phyloP scores from a whole-genome alignment of 1,284 basidiomycete genomes.

The Irpex sp. region DNA sequence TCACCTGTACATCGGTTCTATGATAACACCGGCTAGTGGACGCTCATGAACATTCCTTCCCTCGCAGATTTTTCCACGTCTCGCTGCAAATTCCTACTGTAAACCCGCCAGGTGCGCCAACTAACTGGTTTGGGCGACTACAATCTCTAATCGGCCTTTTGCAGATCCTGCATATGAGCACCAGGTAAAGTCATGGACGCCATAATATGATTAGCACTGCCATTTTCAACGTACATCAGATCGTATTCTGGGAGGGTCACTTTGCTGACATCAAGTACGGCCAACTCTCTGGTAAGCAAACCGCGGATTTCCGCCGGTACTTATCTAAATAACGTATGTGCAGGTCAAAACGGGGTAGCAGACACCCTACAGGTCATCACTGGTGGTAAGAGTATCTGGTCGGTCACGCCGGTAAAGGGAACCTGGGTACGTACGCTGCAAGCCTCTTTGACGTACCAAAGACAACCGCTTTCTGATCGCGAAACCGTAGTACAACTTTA shows the following conservation, averaged over 20 bases:
- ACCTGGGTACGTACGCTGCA: slow-evolving; percentile 18
- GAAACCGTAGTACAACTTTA: slow-evolving; percentile 21
- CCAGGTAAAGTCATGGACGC: slow-evolving; percentile 12
- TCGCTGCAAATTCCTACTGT: slow-evolving; percentile 24
- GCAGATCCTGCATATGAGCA: slow-evolving; percentile 23
- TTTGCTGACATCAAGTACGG: slow-evolving; percentile 26
- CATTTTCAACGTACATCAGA: slow-evolving; percentile 6
- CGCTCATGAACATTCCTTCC: neutral
- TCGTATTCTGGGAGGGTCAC: slow-evolving; percentile 21
- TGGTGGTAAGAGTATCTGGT: slow-evolving; percentile 24
- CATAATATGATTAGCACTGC: too few relatives aligned
- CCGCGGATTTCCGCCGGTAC: neutral
- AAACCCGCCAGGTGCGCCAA: slow-evolving; percentile 17
- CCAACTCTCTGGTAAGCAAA: slow-evolving; percentile 3
- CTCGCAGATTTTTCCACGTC: slow-evolving; percentile 19
- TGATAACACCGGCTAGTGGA: neutral
- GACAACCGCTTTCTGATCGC: neutral
- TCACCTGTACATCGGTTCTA: slow-evolving; percentile 14
- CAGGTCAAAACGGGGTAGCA: slow-evolving; percentile 22
- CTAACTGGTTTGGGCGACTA: neutral
- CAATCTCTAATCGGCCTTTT: neutral
- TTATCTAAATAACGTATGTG: neutral
- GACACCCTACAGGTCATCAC: slow-evolving; percentile 25
- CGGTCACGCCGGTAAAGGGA: slow-evolving; percentile 23
- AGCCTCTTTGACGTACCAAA: neutral